A percentile compares a stretch with the other conserved stretches of the same genome.
These are phyloP conservation scores for Corynascus novoguineensis DNA, from an alignment of 495 filamentous ascomycete genomes.

Conservation along the genomic window DNA sequence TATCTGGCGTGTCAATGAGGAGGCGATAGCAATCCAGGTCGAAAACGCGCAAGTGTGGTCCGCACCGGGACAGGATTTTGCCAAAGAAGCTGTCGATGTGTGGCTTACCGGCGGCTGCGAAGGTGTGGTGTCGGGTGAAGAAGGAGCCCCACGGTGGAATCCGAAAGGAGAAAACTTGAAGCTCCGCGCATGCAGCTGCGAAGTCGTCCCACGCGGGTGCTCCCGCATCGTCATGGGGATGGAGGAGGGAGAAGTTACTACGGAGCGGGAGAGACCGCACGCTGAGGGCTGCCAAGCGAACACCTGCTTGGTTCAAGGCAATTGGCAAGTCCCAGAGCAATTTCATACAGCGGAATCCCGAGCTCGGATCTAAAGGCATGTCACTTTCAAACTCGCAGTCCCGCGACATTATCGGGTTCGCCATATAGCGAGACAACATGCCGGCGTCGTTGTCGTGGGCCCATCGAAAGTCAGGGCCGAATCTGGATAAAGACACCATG, in stretches of 20 bases:
- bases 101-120: neutral
- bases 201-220: neutral
- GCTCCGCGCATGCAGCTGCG: neutral
- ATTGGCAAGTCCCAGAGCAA: constrained; percentile 2
- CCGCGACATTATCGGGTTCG: neutral
- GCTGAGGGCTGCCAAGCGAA: neutral
- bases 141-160: too few species aligned
- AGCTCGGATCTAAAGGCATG: neutral
- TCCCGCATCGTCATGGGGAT: neutral
- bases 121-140: neutral
- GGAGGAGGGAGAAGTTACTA: neutral
- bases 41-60: neutral
- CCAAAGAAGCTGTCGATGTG: neutral
- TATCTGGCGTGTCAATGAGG: neutral
- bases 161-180: neutral
- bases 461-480: too few species aligned
- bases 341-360: neutral
- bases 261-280: neutral
- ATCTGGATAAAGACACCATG: too few species aligned
- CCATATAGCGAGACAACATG: neutral
- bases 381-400: neutral
- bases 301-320: neutral
- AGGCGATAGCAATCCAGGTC: neutral
- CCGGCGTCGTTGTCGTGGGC: neutral
- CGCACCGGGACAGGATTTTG: neutral